A percentile compares a stretch with the other conserved stretches of the same genome.
phyloP scores from a whole-genome alignment of 192 early-diverging fungal species.

The Endogone sp. region DNA sequence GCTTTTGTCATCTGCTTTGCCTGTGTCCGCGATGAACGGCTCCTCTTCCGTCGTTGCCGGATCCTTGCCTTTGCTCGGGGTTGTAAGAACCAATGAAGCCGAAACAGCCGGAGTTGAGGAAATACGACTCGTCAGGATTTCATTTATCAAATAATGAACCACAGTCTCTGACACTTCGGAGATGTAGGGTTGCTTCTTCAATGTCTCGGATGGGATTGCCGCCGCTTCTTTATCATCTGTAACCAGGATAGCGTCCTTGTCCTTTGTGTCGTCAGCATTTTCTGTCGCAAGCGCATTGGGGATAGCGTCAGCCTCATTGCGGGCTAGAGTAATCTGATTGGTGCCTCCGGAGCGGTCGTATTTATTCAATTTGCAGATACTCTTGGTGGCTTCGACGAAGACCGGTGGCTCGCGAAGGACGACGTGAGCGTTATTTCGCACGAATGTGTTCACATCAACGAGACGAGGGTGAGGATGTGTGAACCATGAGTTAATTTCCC shows the following conservation, averaged over 20 bases:
- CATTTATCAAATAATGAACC: conserved; percentile 21
- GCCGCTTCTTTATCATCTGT: too few species aligned
- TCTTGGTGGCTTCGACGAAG: conserved; percentile 61
- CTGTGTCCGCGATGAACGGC: conserved; percentile 23
- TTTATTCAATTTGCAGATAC: conserved; percentile 58
- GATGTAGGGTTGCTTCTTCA: too few species aligned
- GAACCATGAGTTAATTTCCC: conserved; percentile 74
- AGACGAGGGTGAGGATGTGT: conserved; percentile 60
- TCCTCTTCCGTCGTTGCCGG: conserved; percentile 14
- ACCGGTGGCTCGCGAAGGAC: conserved; percentile 65
- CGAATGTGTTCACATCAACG: conserved; percentile 63
- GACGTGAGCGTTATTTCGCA: conserved; percentile 62
- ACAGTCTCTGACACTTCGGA: conserved; percentile 13
- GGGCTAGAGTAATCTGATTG: conserved; percentile 53
- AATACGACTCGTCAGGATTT: conserved; percentile 9
- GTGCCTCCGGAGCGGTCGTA: conserved; percentile 49
- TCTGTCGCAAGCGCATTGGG: not conserved
- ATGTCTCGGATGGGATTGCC: too few species aligned
- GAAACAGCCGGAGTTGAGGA: not conserved
- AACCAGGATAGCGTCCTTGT: not conserved
- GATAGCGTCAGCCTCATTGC: conserved; percentile 12
- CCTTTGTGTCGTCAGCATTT: not conserved
- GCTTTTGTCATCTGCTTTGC: conserved; percentile 11
- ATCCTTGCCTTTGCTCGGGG: conserved; percentile 14
- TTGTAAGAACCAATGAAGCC: too few species aligned